A percentile compares a stretch with the other conserved stretches of the same genome.
These are phyloP conservation scores for Nyssa sinensis DNA, from an alignment of 148 eudicot genomes.

Conservation along the genomic window DNA sequence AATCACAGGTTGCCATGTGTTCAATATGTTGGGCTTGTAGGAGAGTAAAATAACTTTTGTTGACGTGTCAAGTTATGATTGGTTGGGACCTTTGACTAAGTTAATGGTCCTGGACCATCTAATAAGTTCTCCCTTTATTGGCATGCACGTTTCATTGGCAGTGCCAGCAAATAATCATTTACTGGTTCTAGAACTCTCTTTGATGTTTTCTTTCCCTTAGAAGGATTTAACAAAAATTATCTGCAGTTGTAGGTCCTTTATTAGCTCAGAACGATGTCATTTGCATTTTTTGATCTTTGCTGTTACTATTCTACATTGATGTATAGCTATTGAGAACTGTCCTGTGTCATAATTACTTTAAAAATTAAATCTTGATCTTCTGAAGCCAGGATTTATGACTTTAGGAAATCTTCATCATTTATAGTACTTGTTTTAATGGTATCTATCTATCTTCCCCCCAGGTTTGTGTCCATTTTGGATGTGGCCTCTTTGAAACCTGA, in stretches of 20 bases:
- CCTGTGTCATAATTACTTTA: neutral
- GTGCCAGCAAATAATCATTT: neutral
- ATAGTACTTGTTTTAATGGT: neutral
- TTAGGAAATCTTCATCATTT: neutral
- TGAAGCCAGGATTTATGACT: neutral
- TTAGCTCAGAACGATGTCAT: neutral
- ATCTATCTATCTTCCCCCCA: slow-evolving; percentile 26
- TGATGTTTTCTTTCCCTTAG: neutral
- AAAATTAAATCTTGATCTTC: neutral
- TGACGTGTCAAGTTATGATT: too few species aligned
- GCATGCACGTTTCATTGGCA: neutral
- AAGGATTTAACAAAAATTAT: neutral
- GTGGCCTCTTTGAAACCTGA: slow-evolving; percentile 88
- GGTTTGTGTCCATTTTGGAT: slow-evolving; percentile 90
- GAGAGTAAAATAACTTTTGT: too few species aligned
- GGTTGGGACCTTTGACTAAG: too few species aligned
- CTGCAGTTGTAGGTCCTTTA: neutral
- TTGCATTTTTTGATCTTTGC: neutral
- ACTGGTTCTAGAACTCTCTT: neutral
- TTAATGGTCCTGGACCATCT: too few species aligned
- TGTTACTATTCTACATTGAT: neutral
- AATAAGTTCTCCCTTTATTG: too few species aligned
- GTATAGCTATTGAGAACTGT: neutral
- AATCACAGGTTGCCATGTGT: too few species aligned
- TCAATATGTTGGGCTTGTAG: too few species aligned